Evolutionary conservation across 768 basidiomycete species (phyloP).

Genomic region (Lentinula sp.): DNA sequence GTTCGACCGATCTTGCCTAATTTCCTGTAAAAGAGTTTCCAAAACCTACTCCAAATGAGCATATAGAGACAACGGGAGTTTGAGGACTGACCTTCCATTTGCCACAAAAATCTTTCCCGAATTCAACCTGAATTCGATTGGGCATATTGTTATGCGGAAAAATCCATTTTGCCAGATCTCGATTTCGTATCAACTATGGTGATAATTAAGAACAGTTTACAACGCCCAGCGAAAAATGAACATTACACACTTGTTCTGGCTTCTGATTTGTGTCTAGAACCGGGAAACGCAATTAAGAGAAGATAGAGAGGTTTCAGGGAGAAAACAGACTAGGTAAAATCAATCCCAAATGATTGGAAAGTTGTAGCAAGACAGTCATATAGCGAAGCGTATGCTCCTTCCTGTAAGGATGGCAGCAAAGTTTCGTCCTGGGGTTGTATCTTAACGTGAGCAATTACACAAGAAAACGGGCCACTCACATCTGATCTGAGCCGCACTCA

Average conservation of each 20-base stretch:
- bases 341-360: slow-evolving; percentile 84
- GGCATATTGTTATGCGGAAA: slow-evolving; percentile 55
- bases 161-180: slow-evolving; percentile 52
- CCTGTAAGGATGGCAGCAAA: slow-evolving; percentile 39
- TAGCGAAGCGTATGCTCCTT: slow-evolving; percentile 43
- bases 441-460: not conserved
- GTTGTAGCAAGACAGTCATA: slow-evolving; percentile 77
- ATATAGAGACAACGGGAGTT: not conserved
- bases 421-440: slow-evolving; percentile 26
- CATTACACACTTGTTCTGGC: slow-evolving; percentile 34
- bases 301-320: not conserved
- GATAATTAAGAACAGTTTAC: not conserved
- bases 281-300: slow-evolving; percentile 26
- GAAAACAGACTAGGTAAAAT: slow-evolving; percentile 66
- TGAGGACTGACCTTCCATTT: slow-evolving; percentile 59
- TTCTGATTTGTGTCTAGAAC: slow-evolving; percentile 59
- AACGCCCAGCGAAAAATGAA: not conserved
- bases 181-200: slow-evolving; percentile 34
- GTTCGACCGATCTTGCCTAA: slow-evolving; percentile 60
- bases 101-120: slow-evolving; percentile 66
- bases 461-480: slow-evolving; percentile 30
- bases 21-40: slow-evolving; percentile 55
- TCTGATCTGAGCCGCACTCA: slow-evolving; percentile 55
- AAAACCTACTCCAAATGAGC: slow-evolving; percentile 45
- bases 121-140: slow-evolving; percentile 55